A percentile compares a stretch with the other conserved stretches of the same genome.
phyloP scores from a whole-genome alignment of 305 asterid genomes.

The Solanum hybrid region DNA sequence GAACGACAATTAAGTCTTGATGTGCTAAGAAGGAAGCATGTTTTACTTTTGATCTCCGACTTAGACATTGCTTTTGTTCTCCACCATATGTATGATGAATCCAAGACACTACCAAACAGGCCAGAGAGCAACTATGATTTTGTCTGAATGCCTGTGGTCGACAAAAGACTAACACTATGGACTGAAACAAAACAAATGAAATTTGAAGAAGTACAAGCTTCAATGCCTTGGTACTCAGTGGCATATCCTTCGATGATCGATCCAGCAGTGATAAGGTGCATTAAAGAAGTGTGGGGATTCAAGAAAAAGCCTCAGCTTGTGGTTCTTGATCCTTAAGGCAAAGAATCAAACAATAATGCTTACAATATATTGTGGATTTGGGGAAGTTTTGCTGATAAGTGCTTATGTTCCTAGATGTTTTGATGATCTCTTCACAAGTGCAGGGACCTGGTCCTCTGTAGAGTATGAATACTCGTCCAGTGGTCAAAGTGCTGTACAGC shows the following conservation, averaged over 20 bases:
- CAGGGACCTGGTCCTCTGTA: no score
- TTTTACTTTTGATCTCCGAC: conserved; percentile 62
- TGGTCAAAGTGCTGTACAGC: no score
- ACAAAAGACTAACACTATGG: conserved; percentile 17
- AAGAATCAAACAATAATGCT: conserved; percentile 54
- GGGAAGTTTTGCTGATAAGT: conserved; percentile 68
- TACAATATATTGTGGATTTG: conserved; percentile 90
- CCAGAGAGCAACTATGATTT: conserved; percentile 60
- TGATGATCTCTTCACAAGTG: no score
- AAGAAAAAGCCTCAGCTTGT: conserved; percentile 67
- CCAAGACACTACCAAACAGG: conserved; percentile 32
- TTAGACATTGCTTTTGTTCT: conserved; percentile 62
- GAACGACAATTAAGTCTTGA: conserved; percentile 53
- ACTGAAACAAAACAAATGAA: conserved; percentile 16
- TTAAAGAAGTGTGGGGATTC: conserved; percentile 54
- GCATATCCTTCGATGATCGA: conserved; percentile 56
- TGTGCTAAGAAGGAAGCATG: conserved; percentile 46
- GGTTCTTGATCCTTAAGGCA: conserved; percentile 72
- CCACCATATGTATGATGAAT: conserved; percentile 49
- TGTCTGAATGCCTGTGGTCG: conserved; percentile 70
- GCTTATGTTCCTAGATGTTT: no score
- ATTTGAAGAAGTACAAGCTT: conserved; percentile 36
- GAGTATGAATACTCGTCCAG: no score
- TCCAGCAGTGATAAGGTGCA: conserved; percentile 52
- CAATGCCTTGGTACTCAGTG: conserved; percentile 88